Evolutionary conservation across 345 rosid genomes (phyloP).

Genomic region (Orychophragmus violaceus): DNA sequence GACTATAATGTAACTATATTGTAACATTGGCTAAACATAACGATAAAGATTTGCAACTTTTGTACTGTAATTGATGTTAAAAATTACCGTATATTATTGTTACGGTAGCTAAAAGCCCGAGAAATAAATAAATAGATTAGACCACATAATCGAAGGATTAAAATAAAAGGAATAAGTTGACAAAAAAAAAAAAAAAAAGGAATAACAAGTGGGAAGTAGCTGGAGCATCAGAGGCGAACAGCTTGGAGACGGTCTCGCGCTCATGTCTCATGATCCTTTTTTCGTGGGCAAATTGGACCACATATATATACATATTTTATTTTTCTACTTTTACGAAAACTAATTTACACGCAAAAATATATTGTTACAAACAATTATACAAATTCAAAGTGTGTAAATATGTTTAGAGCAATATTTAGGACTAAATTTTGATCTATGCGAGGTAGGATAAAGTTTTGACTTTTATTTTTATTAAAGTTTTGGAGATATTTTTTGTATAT

Average conservation of each 20-base stretch:
- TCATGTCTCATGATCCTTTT: conserved; percentile 18
- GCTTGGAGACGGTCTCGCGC: conserved; percentile 22
- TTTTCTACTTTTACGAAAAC: background rate
- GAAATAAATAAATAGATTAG: background rate
- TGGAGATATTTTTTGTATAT: too few relatives aligned
- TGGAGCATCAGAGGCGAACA: conserved; percentile 20
- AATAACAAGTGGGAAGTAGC: background rate
- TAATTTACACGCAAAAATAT: background rate
- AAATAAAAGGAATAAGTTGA: background rate
- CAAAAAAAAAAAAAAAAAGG: background rate
- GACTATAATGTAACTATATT: too few relatives aligned
- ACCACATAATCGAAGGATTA: background rate
- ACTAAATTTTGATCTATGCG: too few relatives aligned
- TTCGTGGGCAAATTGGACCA: conserved; percentile 17
- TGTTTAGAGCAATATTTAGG: background rate
- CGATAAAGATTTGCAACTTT: too few relatives aligned
- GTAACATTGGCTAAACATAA: background rate
- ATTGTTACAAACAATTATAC: background rate
- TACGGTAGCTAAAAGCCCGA: background rate
- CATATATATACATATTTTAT: background rate
- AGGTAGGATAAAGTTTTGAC: too few relatives aligned
- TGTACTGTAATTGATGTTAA: too few relatives aligned
- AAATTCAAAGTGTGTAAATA: background rate
- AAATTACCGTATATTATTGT: too few relatives aligned
- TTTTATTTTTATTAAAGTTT: too few relatives aligned